These are phyloP conservation scores for Stephanodiscus minutulus DNA, from an alignment of 108 stramenopile genomes.

Conservation along the genomic window DNA sequence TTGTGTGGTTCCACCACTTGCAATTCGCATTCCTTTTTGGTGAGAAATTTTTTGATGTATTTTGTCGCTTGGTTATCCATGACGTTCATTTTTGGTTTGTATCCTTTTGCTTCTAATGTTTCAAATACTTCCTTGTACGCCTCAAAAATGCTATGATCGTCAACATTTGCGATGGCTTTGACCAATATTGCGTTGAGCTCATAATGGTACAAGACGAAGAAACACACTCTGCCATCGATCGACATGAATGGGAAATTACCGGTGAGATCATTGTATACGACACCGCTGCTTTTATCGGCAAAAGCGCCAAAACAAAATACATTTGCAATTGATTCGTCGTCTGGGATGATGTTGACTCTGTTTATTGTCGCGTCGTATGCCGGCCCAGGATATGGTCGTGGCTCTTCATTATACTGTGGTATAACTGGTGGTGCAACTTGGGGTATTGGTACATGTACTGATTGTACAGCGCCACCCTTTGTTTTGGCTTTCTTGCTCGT, in stretches of 20 bases:
- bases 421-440: too few relatives aligned
- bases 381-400: too few relatives aligned
- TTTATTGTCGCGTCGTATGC: too few relatives aligned
- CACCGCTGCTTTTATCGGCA: not conserved
- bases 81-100: not conserved
- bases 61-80: slow-evolving; percentile 5
- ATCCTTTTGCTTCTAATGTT: not conserved
- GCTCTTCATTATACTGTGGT: too few relatives aligned
- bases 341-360: too few relatives aligned
- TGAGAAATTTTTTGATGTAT: not conserved
- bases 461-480: too few relatives aligned
- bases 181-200: not conserved
- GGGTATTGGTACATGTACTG: too few relatives aligned
- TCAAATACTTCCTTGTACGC: not conserved
- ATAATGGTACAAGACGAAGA: not conserved
- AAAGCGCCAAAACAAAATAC: slow-evolving; percentile 9
- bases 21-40: not conserved
- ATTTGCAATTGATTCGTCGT: not conserved
- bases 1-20: not conserved
- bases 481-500: too few relatives aligned
- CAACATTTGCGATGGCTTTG: not conserved
- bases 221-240: not conserved
- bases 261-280: not conserved
- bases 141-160: not conserved
- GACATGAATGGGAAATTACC: slow-evolving; percentile 6